Conservation (phyloP, 345 rosid species). For the Cardiospermum halicacabum region DNA sequence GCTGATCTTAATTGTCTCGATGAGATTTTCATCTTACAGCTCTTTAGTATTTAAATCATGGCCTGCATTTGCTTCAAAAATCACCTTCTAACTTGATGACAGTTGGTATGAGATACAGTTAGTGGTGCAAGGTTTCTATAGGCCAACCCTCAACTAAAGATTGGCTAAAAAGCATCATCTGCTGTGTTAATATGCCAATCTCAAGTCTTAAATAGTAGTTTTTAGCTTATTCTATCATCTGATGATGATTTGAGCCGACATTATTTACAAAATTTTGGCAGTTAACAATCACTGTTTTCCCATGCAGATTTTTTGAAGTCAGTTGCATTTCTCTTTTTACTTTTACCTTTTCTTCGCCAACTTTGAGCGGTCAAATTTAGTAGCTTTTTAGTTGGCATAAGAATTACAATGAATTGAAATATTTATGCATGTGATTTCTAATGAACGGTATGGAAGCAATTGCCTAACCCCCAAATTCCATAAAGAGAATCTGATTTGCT, state of each 20-base stretch:
- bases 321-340: neutral
- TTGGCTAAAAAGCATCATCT: neutral
- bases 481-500: neutral
- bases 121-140: neutral
- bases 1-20: neutral
- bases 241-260: neutral
- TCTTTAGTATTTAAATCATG: neutral
- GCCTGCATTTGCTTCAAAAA: neutral
- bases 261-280: neutral
- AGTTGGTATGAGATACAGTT: neutral
- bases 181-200: too few relatives aligned
- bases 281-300: neutral
- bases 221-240: too few relatives aligned
- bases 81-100: neutral
- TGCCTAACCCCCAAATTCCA: neutral
- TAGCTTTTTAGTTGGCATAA: conserved; percentile 2
- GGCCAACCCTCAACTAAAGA: neutral
- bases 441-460: neutral
- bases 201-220: too few relatives aligned
- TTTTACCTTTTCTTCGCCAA: neutral
- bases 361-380: neutral
- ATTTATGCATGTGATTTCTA: conserved; percentile 10
- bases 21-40: neutral
- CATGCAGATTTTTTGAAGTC: neutral
- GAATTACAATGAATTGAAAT: neutral